Conservation (phyloP, 345 rosid genomes). For the Trapa bicornis region DNA sequence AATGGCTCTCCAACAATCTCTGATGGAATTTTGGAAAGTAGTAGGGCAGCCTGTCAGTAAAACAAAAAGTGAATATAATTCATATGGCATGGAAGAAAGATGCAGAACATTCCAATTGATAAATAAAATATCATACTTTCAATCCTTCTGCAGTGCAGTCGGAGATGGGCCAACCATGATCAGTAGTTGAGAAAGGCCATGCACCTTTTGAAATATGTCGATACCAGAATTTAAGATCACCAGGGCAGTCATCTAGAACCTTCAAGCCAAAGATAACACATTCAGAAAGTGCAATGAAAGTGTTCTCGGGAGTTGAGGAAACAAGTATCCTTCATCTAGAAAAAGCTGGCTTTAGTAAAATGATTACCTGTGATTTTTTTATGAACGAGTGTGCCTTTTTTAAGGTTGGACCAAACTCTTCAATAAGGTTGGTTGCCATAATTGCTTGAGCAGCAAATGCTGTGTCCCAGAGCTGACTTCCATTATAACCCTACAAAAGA, state of each 20-base stretch:
- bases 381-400: constrained; percentile 54
- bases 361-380: constrained; percentile 72
- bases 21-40: constrained; percentile 54
- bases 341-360: not conserved
- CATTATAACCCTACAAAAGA: constrained; percentile 76
- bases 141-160: constrained; percentile 94
- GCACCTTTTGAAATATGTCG: constrained; percentile 99
- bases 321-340: not conserved
- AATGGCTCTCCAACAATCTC: constrained; percentile 75
- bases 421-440: constrained; percentile 49
- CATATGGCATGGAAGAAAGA: constrained; percentile 1
- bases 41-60: constrained; percentile 50
- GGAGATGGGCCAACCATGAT: constrained; percentile 98
- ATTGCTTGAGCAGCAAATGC: constrained; percentile 82
- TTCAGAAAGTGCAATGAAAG: constrained; percentile 1
- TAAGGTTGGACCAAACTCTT: constrained; percentile 59
- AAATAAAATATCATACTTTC: constrained; percentile 37
- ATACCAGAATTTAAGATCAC: constrained; percentile 68
- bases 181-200: constrained; percentile 96
- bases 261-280: constrained; percentile 17
- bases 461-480: constrained; percentile 96
- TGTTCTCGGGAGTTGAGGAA: not conserved
- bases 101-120: not conserved
- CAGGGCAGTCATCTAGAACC: constrained; percentile 80
- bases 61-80: constrained; percentile 11